Percentiles rank a stretch among this genome's conserved stretches.
These are phyloP conservation scores for Acephala macrosclerotiorum DNA, from an alignment of 2,329 filamentous ascomycete genomes.

Conservation along the genomic window DNA sequence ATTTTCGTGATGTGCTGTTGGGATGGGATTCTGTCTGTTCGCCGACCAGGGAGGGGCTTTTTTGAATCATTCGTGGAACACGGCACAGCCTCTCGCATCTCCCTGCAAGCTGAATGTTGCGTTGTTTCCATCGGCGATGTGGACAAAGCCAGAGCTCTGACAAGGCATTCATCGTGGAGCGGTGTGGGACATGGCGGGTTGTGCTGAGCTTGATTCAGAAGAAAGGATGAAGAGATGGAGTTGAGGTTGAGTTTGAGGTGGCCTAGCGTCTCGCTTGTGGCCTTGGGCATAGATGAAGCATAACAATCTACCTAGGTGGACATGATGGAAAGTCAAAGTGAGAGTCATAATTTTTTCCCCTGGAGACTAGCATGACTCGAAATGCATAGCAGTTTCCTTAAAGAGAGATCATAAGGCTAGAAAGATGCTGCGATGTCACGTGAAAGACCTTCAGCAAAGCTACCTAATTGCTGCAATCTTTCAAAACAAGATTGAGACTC, in stretches of 20 bases:
- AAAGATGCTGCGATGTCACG: no score
- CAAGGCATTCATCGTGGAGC: neutral
- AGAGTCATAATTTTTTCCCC: no score
- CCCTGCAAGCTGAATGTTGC: neutral
- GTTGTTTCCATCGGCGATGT: neutral
- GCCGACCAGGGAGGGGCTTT: conserved; percentile 7
- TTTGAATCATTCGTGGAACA: conserved; percentile 16
- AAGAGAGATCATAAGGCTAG: no score
- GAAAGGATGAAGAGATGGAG: conserved; percentile 9
- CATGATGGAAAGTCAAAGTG: no score
- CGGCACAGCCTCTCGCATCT: conserved; percentile 11
- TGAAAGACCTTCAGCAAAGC: no score
- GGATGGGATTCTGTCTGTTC: conserved; percentile 9
- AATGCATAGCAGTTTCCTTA: no score
- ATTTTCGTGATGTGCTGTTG: conserved; percentile 22
- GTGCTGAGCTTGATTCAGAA: neutral
- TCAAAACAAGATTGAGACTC: no score
- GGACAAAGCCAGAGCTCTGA: neutral
- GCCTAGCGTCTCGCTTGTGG: neutral
- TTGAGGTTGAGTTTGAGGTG: neutral
- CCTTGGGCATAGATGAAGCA: neutral
- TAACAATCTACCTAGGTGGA: neutral
- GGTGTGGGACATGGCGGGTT: neutral
- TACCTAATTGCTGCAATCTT: no score
- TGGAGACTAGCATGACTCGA: no score